Evolutionary conservation across 2,329 filamentous ascomycete species (phyloP), one percentile per base, ranked within the genome.

Genomic region (Pochonia chlamydosporia): DNA sequence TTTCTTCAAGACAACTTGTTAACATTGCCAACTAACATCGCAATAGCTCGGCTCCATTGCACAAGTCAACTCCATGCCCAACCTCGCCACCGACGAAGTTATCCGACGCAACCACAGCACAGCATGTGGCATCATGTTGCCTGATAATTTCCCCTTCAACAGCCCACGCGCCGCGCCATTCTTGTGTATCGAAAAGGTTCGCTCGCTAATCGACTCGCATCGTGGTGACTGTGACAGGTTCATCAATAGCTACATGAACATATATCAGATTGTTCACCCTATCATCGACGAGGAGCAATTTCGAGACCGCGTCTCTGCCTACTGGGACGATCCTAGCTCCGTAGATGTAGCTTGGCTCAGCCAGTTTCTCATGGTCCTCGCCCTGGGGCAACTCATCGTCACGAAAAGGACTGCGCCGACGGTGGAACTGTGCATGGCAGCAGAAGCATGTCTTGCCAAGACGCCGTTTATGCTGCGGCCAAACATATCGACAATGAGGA

Each of bases 381-480:
- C 48, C 4, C 36, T 53, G 3, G 52, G 49, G 2, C 43, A 40
- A 20, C 48, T 45, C n/a, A 28, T 46, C 3, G 40, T 31, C 16
- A 40, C 40, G 3, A 31, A 44, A 9, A 44, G 49, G 13, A 35
- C 42, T 3, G 24, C 18, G n/a, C 20, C 41, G 3, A 49, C 49
- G 14, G 36, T 44, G 6, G 43, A 52, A 11, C 44, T 54, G 23
- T 51, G 46, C 37, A 39, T 52, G n/a, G 53, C 52, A 6, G 53
- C 52, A 5, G 53, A 55, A 35, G 46, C 53, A 3, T 53, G 50
- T 20, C 35, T 55, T 7, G 35, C 43, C 35, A 47, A 51, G 21
- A 54, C 50, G 11, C 42, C 52, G 4, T 54, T 54, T 35, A 51
- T 54, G 50, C 28, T 51, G 28, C 39, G 49, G 14, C 52, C 53